phyloP scores from a whole-genome alignment of 2,329 filamentous ascomycete genomes.

The Claviceps paspali region DNA sequence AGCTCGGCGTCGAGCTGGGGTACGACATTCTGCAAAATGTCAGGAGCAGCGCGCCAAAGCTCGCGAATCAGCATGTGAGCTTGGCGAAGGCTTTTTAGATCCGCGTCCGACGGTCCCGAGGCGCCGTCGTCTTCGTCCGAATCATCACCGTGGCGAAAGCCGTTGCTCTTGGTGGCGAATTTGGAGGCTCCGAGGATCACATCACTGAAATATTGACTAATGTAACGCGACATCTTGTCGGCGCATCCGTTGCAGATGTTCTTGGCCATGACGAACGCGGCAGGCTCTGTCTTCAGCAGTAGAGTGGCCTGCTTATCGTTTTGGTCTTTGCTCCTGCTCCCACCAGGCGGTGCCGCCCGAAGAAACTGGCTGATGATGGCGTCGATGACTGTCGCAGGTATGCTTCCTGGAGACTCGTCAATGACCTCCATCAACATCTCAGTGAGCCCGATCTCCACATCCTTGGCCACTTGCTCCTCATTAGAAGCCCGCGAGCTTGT shows the following conservation, averaged over 20 bases:
- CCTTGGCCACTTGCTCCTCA: constrained; percentile 76
- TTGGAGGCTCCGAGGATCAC: constrained; percentile 80
- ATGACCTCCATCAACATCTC: constrained; percentile 72
- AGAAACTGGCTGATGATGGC: constrained; percentile 93
- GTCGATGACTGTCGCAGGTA: constrained; percentile 75
- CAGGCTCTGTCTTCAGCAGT: constrained; percentile 72
- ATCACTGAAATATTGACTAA: constrained; percentile 93
- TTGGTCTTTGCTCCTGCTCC: constrained; percentile 44
- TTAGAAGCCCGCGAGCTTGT: constrained; percentile 57
- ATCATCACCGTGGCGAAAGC: constrained; percentile 43
- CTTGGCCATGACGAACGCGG: constrained; percentile 93
- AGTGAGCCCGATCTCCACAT: constrained; percentile 86
- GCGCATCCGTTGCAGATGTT: constrained; percentile 77
- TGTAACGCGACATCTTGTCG: constrained; percentile 88
- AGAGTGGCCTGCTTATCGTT: constrained; percentile 72
- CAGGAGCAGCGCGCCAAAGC: constrained; percentile 81
- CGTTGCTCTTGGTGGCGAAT: constrained; percentile 38
- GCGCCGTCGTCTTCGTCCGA: constrained; percentile 47
- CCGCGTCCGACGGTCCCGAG: constrained; percentile 59
- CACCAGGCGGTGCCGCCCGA: constrained; percentile 59
- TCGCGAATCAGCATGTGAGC: constrained; percentile 82
- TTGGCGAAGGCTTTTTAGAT: constrained; percentile 76
- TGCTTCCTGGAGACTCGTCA: constrained; percentile 58
- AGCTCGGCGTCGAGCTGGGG: constrained; percentile 88
- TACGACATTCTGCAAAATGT: constrained; percentile 81